phyloP scores from a whole-genome alignment of 441 rosid genomes.

The Euphorbia celastroides region DNA sequence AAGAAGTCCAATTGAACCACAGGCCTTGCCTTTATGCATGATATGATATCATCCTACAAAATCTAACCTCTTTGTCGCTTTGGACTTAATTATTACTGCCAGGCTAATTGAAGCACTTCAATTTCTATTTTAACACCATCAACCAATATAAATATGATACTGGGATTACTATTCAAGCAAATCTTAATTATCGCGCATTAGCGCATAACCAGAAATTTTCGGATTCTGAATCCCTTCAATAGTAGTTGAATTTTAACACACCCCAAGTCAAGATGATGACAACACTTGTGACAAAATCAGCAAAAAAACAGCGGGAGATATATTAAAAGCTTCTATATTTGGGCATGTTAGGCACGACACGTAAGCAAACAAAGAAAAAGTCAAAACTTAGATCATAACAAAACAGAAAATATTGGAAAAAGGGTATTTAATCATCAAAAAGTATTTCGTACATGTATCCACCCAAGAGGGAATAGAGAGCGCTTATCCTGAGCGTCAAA shows the following conservation, averaged over 20 bases:
- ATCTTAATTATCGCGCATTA: background rate
- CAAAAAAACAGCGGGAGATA: too few relatives aligned
- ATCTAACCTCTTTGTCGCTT: background rate
- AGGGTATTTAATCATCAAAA: background rate
- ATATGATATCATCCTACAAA: background rate
- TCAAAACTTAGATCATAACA: background rate
- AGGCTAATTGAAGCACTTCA: background rate
- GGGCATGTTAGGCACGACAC: background rate
- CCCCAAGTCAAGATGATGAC: background rate
- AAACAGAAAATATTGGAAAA: background rate
- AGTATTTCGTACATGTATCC: conserved; percentile 86
- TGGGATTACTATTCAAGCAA: background rate
- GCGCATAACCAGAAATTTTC: background rate
- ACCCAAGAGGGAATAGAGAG: conserved; percentile 94
- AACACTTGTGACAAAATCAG: too few relatives aligned
- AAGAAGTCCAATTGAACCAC: background rate
- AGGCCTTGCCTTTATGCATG: background rate
- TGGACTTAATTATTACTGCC: background rate
- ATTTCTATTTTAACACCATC: background rate
- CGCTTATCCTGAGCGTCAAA: conserved; percentile 93
- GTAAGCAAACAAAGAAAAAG: background rate
- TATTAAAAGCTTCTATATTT: background rate
- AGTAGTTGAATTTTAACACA: background rate
- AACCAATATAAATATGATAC: background rate
- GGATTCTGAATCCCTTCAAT: background rate